These are phyloP conservation scores for Talaromyces sp. DNA, from an alignment of 2,329 filamentous ascomycete species.

Conservation along the genomic window DNA sequence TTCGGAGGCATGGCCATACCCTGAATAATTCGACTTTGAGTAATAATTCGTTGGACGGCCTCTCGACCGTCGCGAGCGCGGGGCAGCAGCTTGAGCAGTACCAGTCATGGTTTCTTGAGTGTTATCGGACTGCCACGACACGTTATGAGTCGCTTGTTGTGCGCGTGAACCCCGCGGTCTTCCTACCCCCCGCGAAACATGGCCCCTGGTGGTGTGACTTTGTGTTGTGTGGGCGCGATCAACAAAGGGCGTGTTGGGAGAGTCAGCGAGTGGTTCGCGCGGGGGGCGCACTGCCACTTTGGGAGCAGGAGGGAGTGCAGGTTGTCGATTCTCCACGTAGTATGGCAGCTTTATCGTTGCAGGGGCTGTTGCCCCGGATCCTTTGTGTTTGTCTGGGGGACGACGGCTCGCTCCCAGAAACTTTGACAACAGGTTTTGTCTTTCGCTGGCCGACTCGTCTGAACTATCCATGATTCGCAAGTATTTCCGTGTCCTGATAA, in stretches of 20 bases:
- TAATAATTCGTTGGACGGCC: slow-evolving; percentile 29
- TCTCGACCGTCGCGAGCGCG: slow-evolving; percentile 24
- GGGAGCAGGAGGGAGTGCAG: neutral
- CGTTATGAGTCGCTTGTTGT: neutral
- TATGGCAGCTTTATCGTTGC: neutral
- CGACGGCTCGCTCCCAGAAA: slow-evolving; percentile 15
- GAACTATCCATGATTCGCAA: slow-evolving; percentile 11
- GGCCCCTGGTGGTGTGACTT: neutral
- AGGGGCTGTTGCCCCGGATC: neutral
- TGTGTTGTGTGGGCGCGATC: neutral
- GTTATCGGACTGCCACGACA: neutral
- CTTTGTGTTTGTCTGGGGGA: neutral
- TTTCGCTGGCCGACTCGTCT: slow-evolving; percentile 19
- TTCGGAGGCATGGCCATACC: slow-evolving; percentile 6
- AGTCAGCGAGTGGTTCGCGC: neutral
- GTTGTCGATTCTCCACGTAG: neutral
- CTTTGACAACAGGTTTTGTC: slow-evolving; percentile 20
- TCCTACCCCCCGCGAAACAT: neutral
- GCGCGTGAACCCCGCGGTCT: neutral
- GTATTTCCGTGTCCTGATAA: neutral
- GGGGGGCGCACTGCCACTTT: neutral
- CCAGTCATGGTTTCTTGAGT: neutral
- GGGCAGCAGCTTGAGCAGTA: slow-evolving; percentile 1
- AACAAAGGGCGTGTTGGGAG: neutral
- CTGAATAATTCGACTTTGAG: slow-evolving; percentile 14